phyloP scores from a whole-genome alignment of 768 basidiomycete genomes.

The Pleurotus tuber-regium region DNA sequence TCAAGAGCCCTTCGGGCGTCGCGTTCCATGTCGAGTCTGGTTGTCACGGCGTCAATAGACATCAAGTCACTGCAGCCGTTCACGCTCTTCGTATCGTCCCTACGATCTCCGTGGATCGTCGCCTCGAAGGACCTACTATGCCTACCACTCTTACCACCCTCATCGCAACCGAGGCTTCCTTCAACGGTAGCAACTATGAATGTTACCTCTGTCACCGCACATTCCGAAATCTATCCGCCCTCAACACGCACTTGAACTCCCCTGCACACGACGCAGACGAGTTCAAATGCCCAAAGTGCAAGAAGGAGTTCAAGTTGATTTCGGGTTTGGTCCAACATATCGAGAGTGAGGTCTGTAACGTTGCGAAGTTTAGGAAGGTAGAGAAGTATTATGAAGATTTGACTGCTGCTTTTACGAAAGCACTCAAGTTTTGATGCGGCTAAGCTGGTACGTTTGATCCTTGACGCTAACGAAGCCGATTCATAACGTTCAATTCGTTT shows the following conservation, averaged over 20 bases:
- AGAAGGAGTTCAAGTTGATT: constrained; percentile 30
- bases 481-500: too few species aligned
- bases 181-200: constrained; percentile 37
- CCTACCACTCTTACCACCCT: constrained; percentile 19
- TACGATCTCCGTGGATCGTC: constrained; percentile 31
- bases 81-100: constrained; percentile 30
- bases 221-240: constrained; percentile 26
- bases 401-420: constrained; percentile 24
- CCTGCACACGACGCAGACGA: constrained; percentile 35
- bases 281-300: constrained; percentile 44
- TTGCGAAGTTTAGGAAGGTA: constrained; percentile 29
- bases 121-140: constrained; percentile 18
- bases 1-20: constrained; percentile 34
- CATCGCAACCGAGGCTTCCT: constrained; percentile 32
- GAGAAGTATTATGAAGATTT: constrained; percentile 25
- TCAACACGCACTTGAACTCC: constrained; percentile 36
- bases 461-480: too few species aligned
- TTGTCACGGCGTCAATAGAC: constrained; percentile 32
- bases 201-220: constrained; percentile 37
- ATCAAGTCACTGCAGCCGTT: constrained; percentile 33
- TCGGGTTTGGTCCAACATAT: constrained; percentile 44
- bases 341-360: constrained; percentile 37
- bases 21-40: constrained; percentile 40
- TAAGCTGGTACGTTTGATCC: too few species aligned
- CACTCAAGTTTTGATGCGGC: constrained; percentile 18